A percentile compares a stretch with the other conserved stretches of the same genome.
Conservation (phyloP, 2,329 filamentous ascomycete species). For the Phaeomoniella chlamydospora region DNA sequence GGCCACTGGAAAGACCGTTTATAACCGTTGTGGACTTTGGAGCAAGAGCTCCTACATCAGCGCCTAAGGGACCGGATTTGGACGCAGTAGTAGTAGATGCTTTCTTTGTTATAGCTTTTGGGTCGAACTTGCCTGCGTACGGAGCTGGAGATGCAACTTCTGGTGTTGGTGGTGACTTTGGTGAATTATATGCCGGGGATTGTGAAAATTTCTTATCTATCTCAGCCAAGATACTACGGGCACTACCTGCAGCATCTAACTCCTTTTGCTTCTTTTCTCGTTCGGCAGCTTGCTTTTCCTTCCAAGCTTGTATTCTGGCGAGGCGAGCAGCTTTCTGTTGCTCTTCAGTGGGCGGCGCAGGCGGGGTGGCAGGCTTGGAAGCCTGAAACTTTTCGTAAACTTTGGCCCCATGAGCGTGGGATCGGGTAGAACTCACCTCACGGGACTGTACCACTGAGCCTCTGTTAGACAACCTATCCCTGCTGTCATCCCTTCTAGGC, state of each 20-base stretch:
- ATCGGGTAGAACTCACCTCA: slow-evolving; percentile 37
- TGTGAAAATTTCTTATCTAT: slow-evolving; percentile 55
- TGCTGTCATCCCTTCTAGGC: slow-evolving; percentile 51
- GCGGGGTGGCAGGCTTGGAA: slow-evolving; percentile 35
- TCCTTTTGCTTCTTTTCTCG: slow-evolving; percentile 60
- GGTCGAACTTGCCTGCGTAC: slow-evolving; percentile 71
- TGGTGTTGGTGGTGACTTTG: slow-evolving; percentile 30
- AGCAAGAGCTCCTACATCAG: slow-evolving; percentile 36
- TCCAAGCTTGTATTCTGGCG: slow-evolving; percentile 80
- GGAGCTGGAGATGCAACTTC: slow-evolving; percentile 38
- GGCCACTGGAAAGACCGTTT: slow-evolving; percentile 27
- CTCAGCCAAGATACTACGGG: slow-evolving; percentile 54
- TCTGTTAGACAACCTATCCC: slow-evolving; percentile 37
- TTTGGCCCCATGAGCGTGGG: slow-evolving; percentile 9
- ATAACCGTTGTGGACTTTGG: slow-evolving; percentile 21
- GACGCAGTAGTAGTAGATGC: slow-evolving; percentile 45
- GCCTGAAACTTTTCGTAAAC: slow-evolving; percentile 24
- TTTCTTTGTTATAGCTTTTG: slow-evolving; percentile 75
- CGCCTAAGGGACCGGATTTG: slow-evolving; percentile 37
- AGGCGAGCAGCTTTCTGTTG: slow-evolving; percentile 69
- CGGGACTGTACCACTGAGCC: slow-evolving; percentile 33
- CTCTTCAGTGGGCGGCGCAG: slow-evolving; percentile 46
- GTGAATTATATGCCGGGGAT: slow-evolving; percentile 38
- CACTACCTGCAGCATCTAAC: slow-evolving; percentile 45
- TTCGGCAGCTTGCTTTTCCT: slow-evolving; percentile 67